Evolutionary conservation across 2,329 filamentous ascomycete species (phyloP), one percentile per base, ranked within the genome.

Genomic region (Fusarium sp.): DNA sequence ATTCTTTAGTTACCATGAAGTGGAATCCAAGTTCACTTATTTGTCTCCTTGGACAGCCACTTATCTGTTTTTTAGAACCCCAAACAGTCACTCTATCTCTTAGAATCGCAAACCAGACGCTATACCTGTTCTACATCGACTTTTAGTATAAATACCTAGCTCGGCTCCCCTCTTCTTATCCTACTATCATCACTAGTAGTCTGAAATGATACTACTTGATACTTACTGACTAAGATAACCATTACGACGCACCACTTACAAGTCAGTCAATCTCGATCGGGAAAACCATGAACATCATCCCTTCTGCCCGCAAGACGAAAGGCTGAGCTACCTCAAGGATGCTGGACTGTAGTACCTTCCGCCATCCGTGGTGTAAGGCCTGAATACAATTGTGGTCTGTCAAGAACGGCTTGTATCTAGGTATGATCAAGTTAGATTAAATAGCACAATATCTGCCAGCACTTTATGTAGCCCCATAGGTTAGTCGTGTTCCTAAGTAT

Each of bases 21-120:
- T 22, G 3, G 1, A n/a, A 14, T n/a, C 12, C 3, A n/a, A 14
- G 22, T 14, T 39, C 1, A 12, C 38, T 14, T 14, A 4, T 6
- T 20, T 38, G 7, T 39, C 38, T 14, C 7, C 38, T 39, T 39
- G 13, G 18, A 14, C 22, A 3, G 7, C 13, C 13, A 9, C 1
- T 14, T n/a, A 13, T 22, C 18, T n/a, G 18, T 9, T 18, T 7
- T 39, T 5, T 7, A 4, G 8, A 18, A 39, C 1, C 22, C 2
- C 11, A 13, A 39, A 39, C 38, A 39, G 38, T 39, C 7, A 39
- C 13, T 39, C 22, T 8, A 7, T 38, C 12, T 39, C 18, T 14
- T 18, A 7, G 3, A n/a, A 39, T 39, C 1, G 22, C 13, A 10
- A 39, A 39, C 13, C 22, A 39, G 38, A 39, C 12, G 38, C 13